Percentiles rank a stretch among this genome's conserved stretches.
phyloP scores from a whole-genome alignment of 345 rosid genomes.

The Salix viminalis region DNA sequence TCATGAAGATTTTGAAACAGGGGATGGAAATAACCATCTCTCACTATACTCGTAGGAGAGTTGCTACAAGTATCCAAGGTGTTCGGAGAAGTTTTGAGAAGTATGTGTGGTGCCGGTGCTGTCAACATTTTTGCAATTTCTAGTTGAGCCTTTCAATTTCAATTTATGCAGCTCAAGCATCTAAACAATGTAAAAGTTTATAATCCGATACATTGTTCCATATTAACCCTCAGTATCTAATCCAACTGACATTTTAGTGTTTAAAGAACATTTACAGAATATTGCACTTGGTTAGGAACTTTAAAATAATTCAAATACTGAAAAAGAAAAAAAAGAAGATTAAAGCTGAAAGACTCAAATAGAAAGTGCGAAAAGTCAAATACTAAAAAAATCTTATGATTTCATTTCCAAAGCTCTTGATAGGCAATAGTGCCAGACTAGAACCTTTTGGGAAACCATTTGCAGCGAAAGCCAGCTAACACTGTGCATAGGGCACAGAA shows the following conservation, averaged over 20 bases:
- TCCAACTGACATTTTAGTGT: background rate
- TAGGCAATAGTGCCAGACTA: background rate
- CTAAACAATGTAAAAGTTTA: background rate
- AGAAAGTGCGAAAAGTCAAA: background rate
- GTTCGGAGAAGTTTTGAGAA: background rate
- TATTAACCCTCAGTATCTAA: background rate
- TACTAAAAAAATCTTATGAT: background rate
- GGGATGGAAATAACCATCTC: background rate
- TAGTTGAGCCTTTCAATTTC: background rate
- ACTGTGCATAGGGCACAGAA: no score
- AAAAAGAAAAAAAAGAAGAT: background rate
- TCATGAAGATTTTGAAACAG: background rate
- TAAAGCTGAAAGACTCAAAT: background rate
- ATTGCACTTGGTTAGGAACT: background rate
- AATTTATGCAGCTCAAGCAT: background rate
- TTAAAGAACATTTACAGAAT: background rate
- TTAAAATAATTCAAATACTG: background rate
- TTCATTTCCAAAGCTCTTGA: background rate
- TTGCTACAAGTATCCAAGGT: background rate
- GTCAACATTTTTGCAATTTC: background rate
- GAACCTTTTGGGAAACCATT: background rate
- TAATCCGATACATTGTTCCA: background rate
- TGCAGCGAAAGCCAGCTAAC: background rate
- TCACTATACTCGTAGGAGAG: background rate
- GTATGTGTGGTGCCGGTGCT: background rate